Evolutionary conservation across 768 basidiomycete genomes (phyloP), one percentile per base, ranked within the genome.

Genomic region (Tricholoma bakamatsutake): DNA sequence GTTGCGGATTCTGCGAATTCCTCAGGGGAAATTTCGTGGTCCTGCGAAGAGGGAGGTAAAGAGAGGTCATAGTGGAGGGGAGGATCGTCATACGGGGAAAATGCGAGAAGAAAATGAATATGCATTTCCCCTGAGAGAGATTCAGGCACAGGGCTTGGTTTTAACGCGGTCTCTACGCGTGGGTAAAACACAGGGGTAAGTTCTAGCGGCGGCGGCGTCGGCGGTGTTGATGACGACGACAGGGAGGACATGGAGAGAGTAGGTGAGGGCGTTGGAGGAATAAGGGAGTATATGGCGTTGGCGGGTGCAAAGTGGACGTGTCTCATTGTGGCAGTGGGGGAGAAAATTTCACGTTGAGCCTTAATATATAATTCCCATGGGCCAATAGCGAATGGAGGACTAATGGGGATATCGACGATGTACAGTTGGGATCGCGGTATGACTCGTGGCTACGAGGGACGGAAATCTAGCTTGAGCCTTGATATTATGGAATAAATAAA

Each of bases 1-100:
- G 76, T 76, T n/a, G 77, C 76, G 1, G 73, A 65, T 61, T 76
- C 74, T 3, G 61, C 57, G 30, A 77, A 69, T 70, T 79, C 66
- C 18, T 66, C 55, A 40, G 61, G 42, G 0, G 69, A 58, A 28
- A 68, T 54, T 13, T 68, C 68, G 39, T 54, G 45, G 13, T 61
- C 46, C 51, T 62, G 58, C 9, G 62, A 55, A 1, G 69, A 69
- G 15, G 75, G 73, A 18, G 68, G 70, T 13, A 61, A 54, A 3
- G 70, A 66, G 46, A 80, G 57, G 62, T 80, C 72, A 61, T 75
- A 76, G 46, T 63, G 52, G 30, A 78, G 49, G n/a, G 67, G 57
- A 6, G 76, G 73, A 5, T 67, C 61, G 4, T 61, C 56, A 56
- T 63, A 66, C 1, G 74, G 73, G 2, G 64, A 58, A 58, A 66